phyloP scores from a whole-genome alignment of 2,329 filamentous ascomycete species.

The Neoascochyta sp. region DNA sequence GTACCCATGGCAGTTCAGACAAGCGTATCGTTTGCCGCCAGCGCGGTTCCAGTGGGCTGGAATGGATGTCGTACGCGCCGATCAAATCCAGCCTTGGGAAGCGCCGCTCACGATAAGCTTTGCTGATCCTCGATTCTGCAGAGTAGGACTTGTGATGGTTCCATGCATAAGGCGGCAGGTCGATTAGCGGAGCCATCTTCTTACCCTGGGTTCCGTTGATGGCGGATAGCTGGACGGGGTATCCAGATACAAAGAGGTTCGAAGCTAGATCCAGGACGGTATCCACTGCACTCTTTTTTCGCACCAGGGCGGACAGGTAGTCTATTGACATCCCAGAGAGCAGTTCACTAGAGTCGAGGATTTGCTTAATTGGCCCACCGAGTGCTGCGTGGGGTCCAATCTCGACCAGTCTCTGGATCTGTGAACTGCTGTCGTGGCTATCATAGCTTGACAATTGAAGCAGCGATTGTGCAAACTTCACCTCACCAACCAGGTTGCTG shows the following conservation, averaged over 20 bases:
- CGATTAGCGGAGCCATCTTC: neutral
- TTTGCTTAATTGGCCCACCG: constrained; percentile 1
- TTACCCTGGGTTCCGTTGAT: neutral
- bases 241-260: neutral
- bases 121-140: constrained; percentile 16
- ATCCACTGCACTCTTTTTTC: neutral
- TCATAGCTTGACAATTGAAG: constrained; percentile 2
- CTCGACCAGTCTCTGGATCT: constrained; percentile 3
- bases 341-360: neutral
- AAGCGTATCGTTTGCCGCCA: constrained; percentile 20
- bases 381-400: constrained; percentile 11
- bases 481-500: constrained; percentile 16
- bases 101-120: constrained; percentile 13
- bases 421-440: constrained; percentile 1
- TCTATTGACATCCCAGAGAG: neutral
- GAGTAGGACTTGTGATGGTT: constrained; percentile 31
- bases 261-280: neutral
- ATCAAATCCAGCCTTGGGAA: constrained; percentile 13
- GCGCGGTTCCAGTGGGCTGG: constrained; percentile 13
- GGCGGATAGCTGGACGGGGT: neutral
- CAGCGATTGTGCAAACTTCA: constrained; percentile 12
- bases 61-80: constrained; percentile 9
- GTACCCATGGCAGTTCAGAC: constrained; percentile 11
- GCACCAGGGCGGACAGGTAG: neutral
- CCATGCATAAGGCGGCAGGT: constrained; percentile 34